Percentiles rank a stretch among this genome's conserved stretches.
phyloP scores from a whole-genome alignment of 2,329 filamentous ascomycete species.

The Sporothrix brasiliensis region DNA sequence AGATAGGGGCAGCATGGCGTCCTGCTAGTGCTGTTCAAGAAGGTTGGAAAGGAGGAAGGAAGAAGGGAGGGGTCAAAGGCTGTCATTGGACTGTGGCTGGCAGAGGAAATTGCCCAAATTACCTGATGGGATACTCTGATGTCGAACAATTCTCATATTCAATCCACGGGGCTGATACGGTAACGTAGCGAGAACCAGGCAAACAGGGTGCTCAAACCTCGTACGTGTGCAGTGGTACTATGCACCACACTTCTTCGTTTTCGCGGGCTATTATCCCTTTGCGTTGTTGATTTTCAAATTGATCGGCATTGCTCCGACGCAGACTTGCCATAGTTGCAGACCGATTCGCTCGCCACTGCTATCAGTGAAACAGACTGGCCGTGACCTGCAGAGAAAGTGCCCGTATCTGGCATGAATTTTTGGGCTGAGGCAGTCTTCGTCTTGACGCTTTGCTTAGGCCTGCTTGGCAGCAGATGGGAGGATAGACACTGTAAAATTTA shows the following conservation, averaged over 20 bases:
- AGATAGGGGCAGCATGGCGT: conserved; percentile 10
- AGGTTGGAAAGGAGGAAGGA: background rate
- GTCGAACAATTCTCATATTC: background rate
- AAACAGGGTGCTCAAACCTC: background rate
- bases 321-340: background rate
- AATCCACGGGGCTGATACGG: background rate
- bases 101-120: background rate
- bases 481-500: background rate
- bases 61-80: background rate
- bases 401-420: background rate
- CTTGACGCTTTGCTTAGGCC: background rate
- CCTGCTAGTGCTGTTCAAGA: conserved; percentile 9
- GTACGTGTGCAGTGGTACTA: background rate
- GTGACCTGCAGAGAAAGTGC: background rate
- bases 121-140: background rate
- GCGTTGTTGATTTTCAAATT: background rate
- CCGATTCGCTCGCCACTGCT: background rate
- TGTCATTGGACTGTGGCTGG: background rate
- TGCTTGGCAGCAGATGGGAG: background rate
- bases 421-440: background rate
- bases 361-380: background rate
- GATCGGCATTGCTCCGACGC: background rate
- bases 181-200: background rate
- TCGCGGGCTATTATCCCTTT: background rate
- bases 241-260: background rate